Evolutionary conservation across 176 grass and related monocot species (phyloP).

Genomic region (Luzula sylvatica): DNA sequence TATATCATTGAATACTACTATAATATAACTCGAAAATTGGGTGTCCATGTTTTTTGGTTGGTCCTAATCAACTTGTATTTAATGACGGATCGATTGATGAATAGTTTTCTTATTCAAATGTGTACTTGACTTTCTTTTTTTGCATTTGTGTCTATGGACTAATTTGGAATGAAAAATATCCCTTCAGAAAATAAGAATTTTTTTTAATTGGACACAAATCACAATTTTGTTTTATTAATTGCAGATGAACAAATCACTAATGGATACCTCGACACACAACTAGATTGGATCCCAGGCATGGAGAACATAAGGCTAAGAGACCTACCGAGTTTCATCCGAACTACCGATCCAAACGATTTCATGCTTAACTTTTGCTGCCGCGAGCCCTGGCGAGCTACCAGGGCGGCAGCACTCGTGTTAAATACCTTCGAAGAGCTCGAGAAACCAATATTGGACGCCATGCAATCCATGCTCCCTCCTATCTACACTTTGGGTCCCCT

Average conservation of each 20-base stretch:
- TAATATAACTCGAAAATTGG: too few species aligned
- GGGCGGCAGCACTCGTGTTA: constrained; percentile 42
- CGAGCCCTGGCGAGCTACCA: constrained; percentile 11
- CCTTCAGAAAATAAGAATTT: too few species aligned
- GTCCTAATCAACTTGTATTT: too few species aligned
- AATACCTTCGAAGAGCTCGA: constrained; percentile 64
- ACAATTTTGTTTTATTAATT: not conserved
- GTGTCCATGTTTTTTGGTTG: too few species aligned
- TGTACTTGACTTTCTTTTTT: not conserved
- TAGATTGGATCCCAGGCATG: constrained; percentile 58
- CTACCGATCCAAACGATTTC: constrained; percentile 38
- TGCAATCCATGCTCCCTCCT: constrained; percentile 36
- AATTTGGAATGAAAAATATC: not conserved
- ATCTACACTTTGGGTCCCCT: constrained; percentile 49
- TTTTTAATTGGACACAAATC: not conserved
- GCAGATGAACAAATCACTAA: constrained; percentile 43
- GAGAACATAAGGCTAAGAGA: constrained; percentile 43
- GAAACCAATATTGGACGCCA: constrained; percentile 27
- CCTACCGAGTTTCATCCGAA: constrained; percentile 59
- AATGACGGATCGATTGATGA: too few species aligned
- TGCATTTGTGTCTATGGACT: not conserved
- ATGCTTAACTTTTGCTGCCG: constrained; percentile 27
- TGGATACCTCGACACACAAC: constrained; percentile 63
- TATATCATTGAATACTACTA: too few species aligned
- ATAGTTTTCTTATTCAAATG: too few species aligned